These are phyloP conservation scores for Durio zibethinus DNA, from an alignment of 345 rosid genomes.

Conservation along the genomic window DNA sequence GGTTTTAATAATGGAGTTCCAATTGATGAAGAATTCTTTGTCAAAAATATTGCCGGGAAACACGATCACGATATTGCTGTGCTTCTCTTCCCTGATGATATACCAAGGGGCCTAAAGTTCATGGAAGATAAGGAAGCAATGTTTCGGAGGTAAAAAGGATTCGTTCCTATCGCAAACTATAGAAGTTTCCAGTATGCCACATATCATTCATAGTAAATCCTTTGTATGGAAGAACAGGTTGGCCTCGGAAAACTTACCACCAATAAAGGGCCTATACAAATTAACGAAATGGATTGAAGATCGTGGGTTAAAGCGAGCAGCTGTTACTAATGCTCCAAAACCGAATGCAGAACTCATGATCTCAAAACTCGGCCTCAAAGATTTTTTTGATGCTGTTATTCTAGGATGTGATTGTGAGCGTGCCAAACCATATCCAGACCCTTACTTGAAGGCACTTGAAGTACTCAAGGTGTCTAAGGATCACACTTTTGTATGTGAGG, in stretches of 20 bases:
- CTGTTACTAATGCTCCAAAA: constrained; percentile 91
- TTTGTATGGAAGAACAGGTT: constrained; percentile 40
- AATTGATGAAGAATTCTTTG: constrained; percentile 69
- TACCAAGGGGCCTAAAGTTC: constrained; percentile 57
- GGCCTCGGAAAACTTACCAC: constrained; percentile 54
- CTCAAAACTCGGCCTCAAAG: constrained; percentile 67
- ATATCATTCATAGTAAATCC: background rate
- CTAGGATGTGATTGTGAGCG: constrained; percentile 73
- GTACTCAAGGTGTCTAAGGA: constrained; percentile 73
- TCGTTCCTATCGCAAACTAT: background rate
- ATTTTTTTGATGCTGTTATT: constrained; percentile 73
- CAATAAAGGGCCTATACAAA: constrained; percentile 64
- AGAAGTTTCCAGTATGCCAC: background rate
- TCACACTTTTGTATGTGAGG: constrained; percentile 80
- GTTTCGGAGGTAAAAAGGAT: constrained; percentile 52
- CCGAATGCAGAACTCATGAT: constrained; percentile 85
- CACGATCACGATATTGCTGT: constrained; percentile 74
- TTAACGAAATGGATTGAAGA: constrained; percentile 85
- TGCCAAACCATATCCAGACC: constrained; percentile 84
- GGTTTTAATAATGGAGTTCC: constrained; percentile 87
- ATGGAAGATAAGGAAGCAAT: constrained; percentile 74
- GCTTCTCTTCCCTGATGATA: constrained; percentile 64
- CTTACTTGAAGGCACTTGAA: constrained; percentile 86
- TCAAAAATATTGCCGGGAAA: constrained; percentile 67
- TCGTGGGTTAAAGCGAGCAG: constrained; percentile 82